Evolutionary conservation across 169 alveolate species (phyloP).

Genomic region (Eimeria maxima): DNA sequence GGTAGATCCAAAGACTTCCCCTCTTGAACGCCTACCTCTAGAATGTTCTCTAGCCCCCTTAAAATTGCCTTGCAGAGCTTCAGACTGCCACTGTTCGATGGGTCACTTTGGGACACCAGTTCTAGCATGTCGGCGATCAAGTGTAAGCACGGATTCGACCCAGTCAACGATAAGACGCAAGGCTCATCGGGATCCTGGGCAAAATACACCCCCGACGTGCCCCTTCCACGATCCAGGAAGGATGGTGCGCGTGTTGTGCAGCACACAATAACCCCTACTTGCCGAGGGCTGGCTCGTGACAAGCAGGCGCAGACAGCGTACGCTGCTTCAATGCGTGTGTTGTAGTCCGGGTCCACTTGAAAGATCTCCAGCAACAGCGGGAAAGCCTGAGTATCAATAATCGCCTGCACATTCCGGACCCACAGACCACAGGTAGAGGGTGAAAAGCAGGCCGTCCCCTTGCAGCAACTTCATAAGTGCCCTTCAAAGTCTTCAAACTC

Average conservation of each 20-base stretch:
- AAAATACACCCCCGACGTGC: conserved; percentile 21
- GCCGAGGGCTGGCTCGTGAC: conserved; percentile 90
- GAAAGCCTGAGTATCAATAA: conserved; percentile 90
- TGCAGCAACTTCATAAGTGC: background rate
- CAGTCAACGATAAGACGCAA: conserved; percentile 74
- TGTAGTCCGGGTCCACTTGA: conserved; percentile 90
- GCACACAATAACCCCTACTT: conserved; percentile 92
- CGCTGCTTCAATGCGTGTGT: conserved; percentile 93
- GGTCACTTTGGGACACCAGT: conserved; percentile 91
- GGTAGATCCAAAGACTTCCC: conserved; percentile 88
- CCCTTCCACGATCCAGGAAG: conserved; percentile 71
- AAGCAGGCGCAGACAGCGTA: conserved; percentile 94
- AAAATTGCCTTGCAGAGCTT: conserved; percentile 91
- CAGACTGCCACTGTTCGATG: conserved; percentile 91
- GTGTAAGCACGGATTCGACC: conserved; percentile 87
- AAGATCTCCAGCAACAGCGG: conserved; percentile 90
- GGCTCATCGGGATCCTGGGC: conserved; percentile 79
- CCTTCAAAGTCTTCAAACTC: background rate
- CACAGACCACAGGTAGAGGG: background rate
- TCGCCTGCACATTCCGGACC: conserved; percentile 84
- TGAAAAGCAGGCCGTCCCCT: background rate
- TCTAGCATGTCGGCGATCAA: conserved; percentile 92
- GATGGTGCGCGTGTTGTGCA: conserved; percentile 88
- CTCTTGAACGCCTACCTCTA: conserved; percentile 90
- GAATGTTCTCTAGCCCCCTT: conserved; percentile 91